phyloP scores from a whole-genome alignment of 495 filamentous ascomycete genomes.

The Chlorociboria aeruginascens region DNA sequence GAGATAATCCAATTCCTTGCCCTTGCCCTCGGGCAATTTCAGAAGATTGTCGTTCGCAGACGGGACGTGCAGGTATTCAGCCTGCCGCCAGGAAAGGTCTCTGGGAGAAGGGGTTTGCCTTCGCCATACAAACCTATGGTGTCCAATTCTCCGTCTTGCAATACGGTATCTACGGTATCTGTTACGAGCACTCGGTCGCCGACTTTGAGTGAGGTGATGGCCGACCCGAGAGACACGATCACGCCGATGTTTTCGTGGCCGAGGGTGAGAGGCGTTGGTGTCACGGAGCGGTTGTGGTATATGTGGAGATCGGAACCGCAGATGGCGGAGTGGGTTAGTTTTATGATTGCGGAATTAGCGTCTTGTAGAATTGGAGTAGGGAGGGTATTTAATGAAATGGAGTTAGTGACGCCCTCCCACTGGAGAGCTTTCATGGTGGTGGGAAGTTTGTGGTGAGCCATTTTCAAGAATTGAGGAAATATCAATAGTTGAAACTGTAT shows the following conservation, averaged over 20 bases:
- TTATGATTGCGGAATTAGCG: conserved; percentile 24
- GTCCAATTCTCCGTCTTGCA: conserved; percentile 46
- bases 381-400: conserved; percentile 5
- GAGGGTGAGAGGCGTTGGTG: conserved; percentile 12
- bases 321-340: conserved; percentile 26
- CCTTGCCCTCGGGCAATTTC: conserved; percentile 16
- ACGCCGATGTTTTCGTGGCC: conserved; percentile 32
- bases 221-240: conserved; percentile 23
- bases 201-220: conserved; percentile 18
- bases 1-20: conserved; percentile 22
- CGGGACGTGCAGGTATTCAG: conserved; percentile 31
- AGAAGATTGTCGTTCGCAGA: conserved; percentile 27
- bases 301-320: conserved; percentile 25
- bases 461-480: too few species aligned
- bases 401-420: not conserved
- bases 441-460: too few species aligned
- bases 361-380: conserved; percentile 16
- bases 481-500: too few species aligned
- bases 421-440: conserved; percentile 7
- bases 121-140: conserved; percentile 55
- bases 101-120: conserved; percentile 62
- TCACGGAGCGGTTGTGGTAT: conserved; percentile 19
- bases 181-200: conserved; percentile 29
- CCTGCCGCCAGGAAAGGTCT: conserved; percentile 11
- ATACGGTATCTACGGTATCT: conserved; percentile 36